Percentiles rank a stretch among this genome's conserved stretches.
Conservation (phyloP, 148 eudicot genomes). For the Amaranthus palmeri region DNA sequence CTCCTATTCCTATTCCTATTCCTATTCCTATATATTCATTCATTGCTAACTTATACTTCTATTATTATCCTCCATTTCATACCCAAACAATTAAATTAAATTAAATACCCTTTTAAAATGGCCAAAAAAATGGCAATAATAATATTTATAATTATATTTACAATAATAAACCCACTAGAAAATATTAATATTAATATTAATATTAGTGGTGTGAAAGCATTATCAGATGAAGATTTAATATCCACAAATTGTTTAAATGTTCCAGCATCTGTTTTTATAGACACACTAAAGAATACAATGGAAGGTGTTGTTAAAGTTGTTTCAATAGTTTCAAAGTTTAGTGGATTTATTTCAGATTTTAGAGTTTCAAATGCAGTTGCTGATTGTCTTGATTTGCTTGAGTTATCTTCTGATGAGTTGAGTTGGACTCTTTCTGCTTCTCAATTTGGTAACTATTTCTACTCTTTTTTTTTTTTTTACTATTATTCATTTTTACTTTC, state of each 20-base stretch:
- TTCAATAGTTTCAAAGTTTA: conserved; percentile 36
- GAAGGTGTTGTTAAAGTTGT: conserved; percentile 40
- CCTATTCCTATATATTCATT: conserved; percentile 16
- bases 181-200: too few relatives aligned
- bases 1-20: too few relatives aligned
- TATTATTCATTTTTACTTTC: too few relatives aligned
- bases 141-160: not conserved
- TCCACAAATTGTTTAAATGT: conserved; percentile 40
- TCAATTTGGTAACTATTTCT: conserved; percentile 35
- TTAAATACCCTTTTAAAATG: conserved; percentile 4
- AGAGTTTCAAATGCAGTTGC: conserved; percentile 56
- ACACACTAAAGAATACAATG: conserved; percentile 41
- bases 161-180: not conserved
- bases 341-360: conserved; percentile 42
- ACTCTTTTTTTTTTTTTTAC: too few relatives aligned
- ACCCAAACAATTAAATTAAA: too few relatives aligned
- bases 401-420: conserved; percentile 57
- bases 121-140: conserved; percentile 3
- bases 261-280: conserved; percentile 41
- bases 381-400: conserved; percentile 78
- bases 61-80: not conserved
- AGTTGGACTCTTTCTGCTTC: conserved; percentile 55
- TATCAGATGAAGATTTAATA: conserved; percentile 5
- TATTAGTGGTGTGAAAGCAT: conserved; percentile 1
- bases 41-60: conserved; percentile 2